Evolutionary conservation across 2,329 filamentous ascomycete species (phyloP).

Genomic region (Allantophomopsis cytisporea): DNA sequence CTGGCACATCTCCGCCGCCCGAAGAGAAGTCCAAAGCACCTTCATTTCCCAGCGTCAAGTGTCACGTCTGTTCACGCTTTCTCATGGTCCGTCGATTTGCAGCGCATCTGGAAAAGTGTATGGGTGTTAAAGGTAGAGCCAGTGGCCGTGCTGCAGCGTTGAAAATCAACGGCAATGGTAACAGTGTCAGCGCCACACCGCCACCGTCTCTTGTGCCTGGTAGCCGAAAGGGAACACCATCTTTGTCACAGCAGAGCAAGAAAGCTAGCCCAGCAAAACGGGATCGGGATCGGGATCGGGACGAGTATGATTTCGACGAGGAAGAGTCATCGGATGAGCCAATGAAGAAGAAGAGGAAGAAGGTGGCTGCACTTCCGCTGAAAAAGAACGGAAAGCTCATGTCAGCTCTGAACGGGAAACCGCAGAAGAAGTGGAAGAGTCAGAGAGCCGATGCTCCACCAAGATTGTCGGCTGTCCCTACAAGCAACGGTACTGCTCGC

Average conservation of each 20-base stretch:
- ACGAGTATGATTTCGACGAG: constrained; percentile 15
- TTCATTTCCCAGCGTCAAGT: constrained; percentile 51
- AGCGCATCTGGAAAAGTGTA: constrained; percentile 56
- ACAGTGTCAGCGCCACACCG: constrained; percentile 10
- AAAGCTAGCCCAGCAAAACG: constrained; percentile 16
- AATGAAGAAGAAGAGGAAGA: constrained; percentile 13
- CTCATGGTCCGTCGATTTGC: constrained; percentile 51
- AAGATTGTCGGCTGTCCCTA: too few species aligned
- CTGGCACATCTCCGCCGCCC: constrained; percentile 24
- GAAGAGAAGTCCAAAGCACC: constrained; percentile 46
- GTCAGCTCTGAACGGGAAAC: background rate
- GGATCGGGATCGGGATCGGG: constrained; percentile 5
- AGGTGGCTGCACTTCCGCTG: constrained; percentile 1
- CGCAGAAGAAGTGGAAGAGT: constrained; percentile 1
- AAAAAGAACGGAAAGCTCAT: constrained; percentile 2
- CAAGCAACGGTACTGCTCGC: too few species aligned
- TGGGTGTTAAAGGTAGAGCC: constrained; percentile 51
- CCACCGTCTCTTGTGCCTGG: constrained; percentile 34
- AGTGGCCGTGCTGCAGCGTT: constrained; percentile 46
- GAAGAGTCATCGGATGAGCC: constrained; percentile 12
- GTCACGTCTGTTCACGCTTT: constrained; percentile 53
- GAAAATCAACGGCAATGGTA: constrained; percentile 23
- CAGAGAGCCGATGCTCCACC: background rate
- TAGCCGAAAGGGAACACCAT: constrained; percentile 49
- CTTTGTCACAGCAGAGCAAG: constrained; percentile 17